Evolutionary conservation across 129 eudicot species (phyloP).

Genomic region (Chrysanthemum makinoi): DNA sequence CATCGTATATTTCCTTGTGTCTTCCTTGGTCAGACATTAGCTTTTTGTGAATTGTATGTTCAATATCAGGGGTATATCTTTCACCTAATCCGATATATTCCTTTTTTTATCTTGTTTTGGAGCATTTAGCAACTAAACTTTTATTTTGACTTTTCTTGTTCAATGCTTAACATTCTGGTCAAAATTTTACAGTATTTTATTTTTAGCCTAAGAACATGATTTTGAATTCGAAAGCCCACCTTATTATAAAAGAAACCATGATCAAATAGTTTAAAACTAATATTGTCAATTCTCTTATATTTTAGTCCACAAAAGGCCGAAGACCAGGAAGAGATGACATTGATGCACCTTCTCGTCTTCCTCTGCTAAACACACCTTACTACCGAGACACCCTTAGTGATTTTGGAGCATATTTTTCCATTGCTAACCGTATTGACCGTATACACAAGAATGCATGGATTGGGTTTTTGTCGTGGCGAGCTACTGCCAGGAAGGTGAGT

Average conservation of each 20-base stretch:
- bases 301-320: slow-evolving; percentile 72
- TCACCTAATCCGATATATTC: background rate
- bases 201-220: background rate
- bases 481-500: slow-evolving; percentile 71
- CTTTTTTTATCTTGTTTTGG: background rate
- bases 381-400: slow-evolving; percentile 75
- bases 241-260: background rate
- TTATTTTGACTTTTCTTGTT: background rate
- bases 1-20: background rate
- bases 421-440: slow-evolving; percentile 82
- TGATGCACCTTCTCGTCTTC: slow-evolving; percentile 94
- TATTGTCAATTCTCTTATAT: slow-evolving; percentile 11
- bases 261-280: slow-evolving; percentile 13
- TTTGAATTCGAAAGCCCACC: background rate
- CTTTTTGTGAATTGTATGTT: background rate
- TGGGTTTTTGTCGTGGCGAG: slow-evolving; percentile 96
- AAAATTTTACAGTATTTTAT: background rate
- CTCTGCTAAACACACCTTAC: slow-evolving; percentile 69
- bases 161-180: background rate
- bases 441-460: slow-evolving; percentile 94
- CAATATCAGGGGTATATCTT: background rate
- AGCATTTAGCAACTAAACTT: background rate
- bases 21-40: slow-evolving; percentile 1
- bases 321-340: slow-evolving; percentile 78
- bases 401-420: slow-evolving; percentile 86